A percentile compares a stretch with the other conserved stretches of the same genome.
Evolutionary conservation across 2,329 filamentous ascomycete genomes (phyloP).

Genomic region (Paecilomyces fulvus): DNA sequence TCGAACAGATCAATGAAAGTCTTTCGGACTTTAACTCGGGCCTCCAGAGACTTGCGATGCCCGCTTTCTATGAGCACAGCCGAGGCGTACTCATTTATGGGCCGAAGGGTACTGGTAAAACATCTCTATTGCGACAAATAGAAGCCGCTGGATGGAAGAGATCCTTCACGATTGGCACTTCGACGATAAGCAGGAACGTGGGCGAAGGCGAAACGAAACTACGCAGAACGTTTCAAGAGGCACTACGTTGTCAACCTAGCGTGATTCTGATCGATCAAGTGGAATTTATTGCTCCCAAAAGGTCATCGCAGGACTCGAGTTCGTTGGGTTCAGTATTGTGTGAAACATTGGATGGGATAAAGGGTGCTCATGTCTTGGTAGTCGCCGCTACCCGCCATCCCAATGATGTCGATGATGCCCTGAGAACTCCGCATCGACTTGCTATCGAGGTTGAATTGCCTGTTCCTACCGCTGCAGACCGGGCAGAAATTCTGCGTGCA

Average conservation of each 20-base stretch:
- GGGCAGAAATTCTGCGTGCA: conserved; percentile 65
- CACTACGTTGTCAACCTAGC: conserved; percentile 60
- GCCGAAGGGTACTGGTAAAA: conserved; percentile 77
- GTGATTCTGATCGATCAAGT: conserved; percentile 73
- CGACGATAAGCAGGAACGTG: conserved; percentile 24
- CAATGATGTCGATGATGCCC: conserved; percentile 60
- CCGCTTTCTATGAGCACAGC: conserved; percentile 32
- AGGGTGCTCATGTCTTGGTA: conserved; percentile 56
- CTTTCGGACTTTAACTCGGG: conserved; percentile 47
- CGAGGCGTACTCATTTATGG: conserved; percentile 69
- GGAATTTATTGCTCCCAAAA: conserved; percentile 58
- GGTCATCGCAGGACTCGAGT: conserved; percentile 39
- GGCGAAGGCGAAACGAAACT: conserved; percentile 48
- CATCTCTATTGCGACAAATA: conserved; percentile 60
- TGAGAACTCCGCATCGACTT: conserved; percentile 60
- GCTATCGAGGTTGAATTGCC: conserved; percentile 62
- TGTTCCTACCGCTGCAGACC: conserved; percentile 62
- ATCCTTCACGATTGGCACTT: conserved; percentile 44
- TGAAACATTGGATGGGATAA: conserved; percentile 26
- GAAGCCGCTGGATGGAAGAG: conserved; percentile 61
- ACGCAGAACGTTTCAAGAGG: conserved; percentile 60
- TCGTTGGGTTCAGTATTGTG: conserved; percentile 34
- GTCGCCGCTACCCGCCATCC: conserved; percentile 67
- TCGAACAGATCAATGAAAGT: conserved; percentile 58
- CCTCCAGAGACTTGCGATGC: conserved; percentile 25